A percentile compares a stretch with the other conserved stretches of the same genome.
phyloP scores from a whole-genome alignment of 139 green algal species.

The Coelastrella sp. region DNA sequence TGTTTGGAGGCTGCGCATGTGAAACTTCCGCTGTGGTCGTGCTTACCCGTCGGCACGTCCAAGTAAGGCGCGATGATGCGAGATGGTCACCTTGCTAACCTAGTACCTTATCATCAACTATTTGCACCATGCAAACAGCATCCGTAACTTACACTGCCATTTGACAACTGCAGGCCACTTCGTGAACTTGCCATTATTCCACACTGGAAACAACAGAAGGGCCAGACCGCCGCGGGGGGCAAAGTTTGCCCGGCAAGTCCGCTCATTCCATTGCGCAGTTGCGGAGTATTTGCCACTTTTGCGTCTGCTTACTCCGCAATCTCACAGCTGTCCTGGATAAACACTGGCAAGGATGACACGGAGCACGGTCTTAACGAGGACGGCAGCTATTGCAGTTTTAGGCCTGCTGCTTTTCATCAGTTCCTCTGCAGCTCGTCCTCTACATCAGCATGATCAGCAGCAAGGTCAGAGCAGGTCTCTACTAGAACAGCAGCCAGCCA shows the following conservation, averaged over 20 bases:
- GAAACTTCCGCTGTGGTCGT: background rate
- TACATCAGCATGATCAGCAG: background rate
- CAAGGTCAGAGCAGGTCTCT: background rate
- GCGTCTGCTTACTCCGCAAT: too few relatives aligned
- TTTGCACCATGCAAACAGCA: background rate
- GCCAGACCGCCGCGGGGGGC: background rate
- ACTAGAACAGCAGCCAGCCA: background rate
- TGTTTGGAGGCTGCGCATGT: too few relatives aligned
- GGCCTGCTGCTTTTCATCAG: background rate
- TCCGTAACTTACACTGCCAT: too few relatives aligned
- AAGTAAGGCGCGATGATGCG: background rate
- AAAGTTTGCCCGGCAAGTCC: background rate
- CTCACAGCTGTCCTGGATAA: too few relatives aligned
- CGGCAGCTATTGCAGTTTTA: background rate
- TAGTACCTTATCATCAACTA: background rate
- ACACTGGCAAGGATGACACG: background rate
- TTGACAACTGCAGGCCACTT: too few relatives aligned
- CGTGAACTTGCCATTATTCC: too few relatives aligned
- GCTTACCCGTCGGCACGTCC: background rate
- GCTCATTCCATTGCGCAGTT: too few relatives aligned
- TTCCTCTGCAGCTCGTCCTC: background rate
- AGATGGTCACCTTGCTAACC: background rate
- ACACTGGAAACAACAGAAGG: background rate
- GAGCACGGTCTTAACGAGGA: background rate
- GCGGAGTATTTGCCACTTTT: too few relatives aligned